phyloP scores from a whole-genome alignment of 1,139 yeast species.

The Debaryomyces robertsiae region DNA sequence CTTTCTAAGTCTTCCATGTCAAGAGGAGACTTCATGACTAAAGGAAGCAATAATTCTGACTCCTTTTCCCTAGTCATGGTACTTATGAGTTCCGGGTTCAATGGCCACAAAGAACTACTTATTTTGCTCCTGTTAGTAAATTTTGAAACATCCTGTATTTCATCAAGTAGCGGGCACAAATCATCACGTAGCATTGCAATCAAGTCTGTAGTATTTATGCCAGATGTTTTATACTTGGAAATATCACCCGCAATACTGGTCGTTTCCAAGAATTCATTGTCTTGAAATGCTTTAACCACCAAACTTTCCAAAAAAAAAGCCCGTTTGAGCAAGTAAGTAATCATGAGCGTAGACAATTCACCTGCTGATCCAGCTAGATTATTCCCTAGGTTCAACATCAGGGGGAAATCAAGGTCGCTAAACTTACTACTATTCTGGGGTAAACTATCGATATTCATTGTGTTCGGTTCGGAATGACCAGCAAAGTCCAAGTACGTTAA shows the following conservation, averaged over 20 bases:
- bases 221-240: slow-evolving; percentile 1
- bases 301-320: slow-evolving; percentile 24
- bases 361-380: slow-evolving; percentile 8
- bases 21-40: slow-evolving; percentile 25
- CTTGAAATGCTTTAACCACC: slow-evolving; percentile 10
- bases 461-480: slow-evolving; percentile 6
- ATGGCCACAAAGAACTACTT: slow-evolving; percentile 2
- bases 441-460: slow-evolving; percentile 11
- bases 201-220: slow-evolving; percentile 5
- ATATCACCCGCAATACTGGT: slow-evolving; percentile 8
- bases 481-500: slow-evolving; percentile 18
- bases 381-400: slow-evolving; percentile 9
- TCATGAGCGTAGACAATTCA: slow-evolving; percentile 14
- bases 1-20: slow-evolving; percentile 15
- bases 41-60: slow-evolving; percentile 26
- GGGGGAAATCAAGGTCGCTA: slow-evolving; percentile 6
- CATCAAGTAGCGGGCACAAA: slow-evolving; percentile 34
- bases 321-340: slow-evolving; percentile 32
- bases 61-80: slow-evolving; percentile 31
- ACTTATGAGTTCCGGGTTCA: slow-evolving; percentile 1
- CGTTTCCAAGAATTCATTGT: not conserved
- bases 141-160: slow-evolving; percentile 13
- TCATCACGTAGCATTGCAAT: slow-evolving; percentile 27
- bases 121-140: slow-evolving; percentile 1
- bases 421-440: slow-evolving; percentile 8